A percentile compares a stretch with the other conserved stretches of the same genome.
These are phyloP conservation scores for Ophiostoma ulmi DNA, from an alignment of 2,329 filamentous ascomycete species.

Conservation along the genomic window DNA sequence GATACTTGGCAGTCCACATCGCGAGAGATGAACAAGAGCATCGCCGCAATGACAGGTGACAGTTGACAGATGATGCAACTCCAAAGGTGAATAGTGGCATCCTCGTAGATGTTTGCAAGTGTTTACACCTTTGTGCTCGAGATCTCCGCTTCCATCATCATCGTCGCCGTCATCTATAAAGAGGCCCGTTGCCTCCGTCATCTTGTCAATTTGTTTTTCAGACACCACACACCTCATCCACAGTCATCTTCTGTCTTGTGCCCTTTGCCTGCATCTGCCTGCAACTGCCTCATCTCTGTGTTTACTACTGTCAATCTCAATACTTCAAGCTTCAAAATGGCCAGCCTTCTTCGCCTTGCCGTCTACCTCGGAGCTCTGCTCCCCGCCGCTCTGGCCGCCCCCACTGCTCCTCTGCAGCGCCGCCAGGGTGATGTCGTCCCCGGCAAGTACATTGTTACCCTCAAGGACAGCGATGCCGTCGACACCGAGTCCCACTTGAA, in stretches of 20 bases:
- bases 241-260: background rate
- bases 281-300: background rate
- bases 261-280: background rate
- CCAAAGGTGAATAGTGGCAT: background rate
- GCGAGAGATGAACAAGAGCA: background rate
- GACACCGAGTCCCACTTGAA: background rate
- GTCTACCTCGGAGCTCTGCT: constrained; percentile 11
- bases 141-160: background rate
- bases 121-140: background rate
- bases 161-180: background rate
- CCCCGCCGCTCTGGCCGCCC: background rate
- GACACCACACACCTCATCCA: constrained; percentile 9
- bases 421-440: constrained; percentile 36
- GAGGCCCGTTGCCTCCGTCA: background rate
- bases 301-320: background rate
- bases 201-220: background rate
- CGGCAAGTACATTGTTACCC: constrained; percentile 43
- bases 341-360: constrained; percentile 5
- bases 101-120: background rate
- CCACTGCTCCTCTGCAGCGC: constrained; percentile 38
- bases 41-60: background rate
- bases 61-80: constrained; percentile 9
- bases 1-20: constrained; percentile 6
- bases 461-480: background rate
- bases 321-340: background rate